phyloP scores from a whole-genome alignment of 2,329 filamentous ascomycete genomes.

The Sporothrix phasma region DNA sequence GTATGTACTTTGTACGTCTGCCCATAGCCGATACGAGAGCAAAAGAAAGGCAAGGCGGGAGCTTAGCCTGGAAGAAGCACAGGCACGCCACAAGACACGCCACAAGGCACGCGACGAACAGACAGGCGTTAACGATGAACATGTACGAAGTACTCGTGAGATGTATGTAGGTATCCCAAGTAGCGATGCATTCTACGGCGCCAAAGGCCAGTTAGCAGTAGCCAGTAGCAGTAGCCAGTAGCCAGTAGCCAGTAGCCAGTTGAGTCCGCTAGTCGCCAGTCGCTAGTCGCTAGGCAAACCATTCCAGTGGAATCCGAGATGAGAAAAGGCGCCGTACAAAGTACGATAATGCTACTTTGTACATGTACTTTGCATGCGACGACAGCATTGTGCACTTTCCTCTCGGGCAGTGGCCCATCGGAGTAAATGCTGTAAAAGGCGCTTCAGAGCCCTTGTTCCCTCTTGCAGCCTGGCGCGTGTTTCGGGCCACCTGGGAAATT shows the following conservation, averaged over 20 bases:
- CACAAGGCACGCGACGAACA: not conserved
- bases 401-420: too few relatives aligned
- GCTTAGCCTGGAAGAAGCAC: not conserved
- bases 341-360: too few relatives aligned
- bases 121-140: too few relatives aligned
- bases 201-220: too few relatives aligned
- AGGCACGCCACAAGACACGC: too few relatives aligned
- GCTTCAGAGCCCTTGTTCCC: not conserved
- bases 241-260: not conserved
- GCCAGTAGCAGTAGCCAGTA: too few relatives aligned
- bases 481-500: conserved; percentile 13
- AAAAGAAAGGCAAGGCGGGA: not conserved
- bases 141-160: too few relatives aligned
- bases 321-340: conserved; percentile 9
- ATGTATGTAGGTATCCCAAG: not conserved
- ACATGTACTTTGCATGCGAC: not conserved
- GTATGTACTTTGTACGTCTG: too few relatives aligned
- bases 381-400: not conserved
- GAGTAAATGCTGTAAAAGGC: too few relatives aligned
- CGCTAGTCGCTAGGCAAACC: conserved; percentile 4
- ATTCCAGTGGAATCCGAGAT: not conserved
- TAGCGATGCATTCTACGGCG: too few relatives aligned
- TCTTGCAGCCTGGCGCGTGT: conserved; percentile 8
- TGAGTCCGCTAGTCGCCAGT: too few relatives aligned
- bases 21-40: not conserved